Percentiles rank a stretch among this genome's conserved stretches.
These are phyloP conservation scores for Pyracantha coccinea DNA, from an alignment of 331 rosid species.

Conservation along the genomic window DNA sequence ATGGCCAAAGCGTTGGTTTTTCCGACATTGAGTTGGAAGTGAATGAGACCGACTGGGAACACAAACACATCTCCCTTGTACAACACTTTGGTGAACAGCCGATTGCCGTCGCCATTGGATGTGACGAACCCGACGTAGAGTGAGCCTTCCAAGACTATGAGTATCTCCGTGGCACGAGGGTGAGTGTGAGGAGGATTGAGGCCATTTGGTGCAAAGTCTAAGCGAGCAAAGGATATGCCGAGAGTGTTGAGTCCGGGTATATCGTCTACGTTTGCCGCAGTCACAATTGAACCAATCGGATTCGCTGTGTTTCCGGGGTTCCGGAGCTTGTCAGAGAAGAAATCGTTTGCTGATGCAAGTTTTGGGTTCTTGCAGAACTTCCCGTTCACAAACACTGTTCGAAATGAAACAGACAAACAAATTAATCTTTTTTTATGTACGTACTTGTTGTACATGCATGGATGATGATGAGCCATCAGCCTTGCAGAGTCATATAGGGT, in stretches of 20 bases:
- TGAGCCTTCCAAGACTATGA: not conserved
- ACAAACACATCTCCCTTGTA: not conserved
- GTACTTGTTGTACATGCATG: not conserved
- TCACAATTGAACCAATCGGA: not conserved
- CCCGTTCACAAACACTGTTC: not conserved
- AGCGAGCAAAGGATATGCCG: not conserved
- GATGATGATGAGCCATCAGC: not conserved
- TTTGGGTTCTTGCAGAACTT: not conserved
- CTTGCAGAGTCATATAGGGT: not conserved
- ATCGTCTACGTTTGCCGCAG: not conserved
- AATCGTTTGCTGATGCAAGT: not conserved
- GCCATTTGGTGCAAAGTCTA: constrained; percentile 9
- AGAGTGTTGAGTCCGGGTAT: not conserved
- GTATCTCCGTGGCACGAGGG: not conserved
- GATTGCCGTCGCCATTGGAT: not conserved
- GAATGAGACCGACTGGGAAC: too few species aligned
- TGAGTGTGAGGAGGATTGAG: constrained; percentile 15
- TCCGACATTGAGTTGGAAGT: not conserved
- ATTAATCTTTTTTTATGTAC: not conserved
- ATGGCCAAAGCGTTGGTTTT: not conserved
- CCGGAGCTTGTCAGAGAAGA: not conserved
- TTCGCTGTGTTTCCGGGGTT: not conserved
- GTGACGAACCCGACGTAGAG: constrained; percentile 7
- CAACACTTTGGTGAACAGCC: not conserved
- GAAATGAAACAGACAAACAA: not conserved